Conservation (phyloP, 371 early-diverging fungal genomes). For the Chytridium lagenaria region DNA sequence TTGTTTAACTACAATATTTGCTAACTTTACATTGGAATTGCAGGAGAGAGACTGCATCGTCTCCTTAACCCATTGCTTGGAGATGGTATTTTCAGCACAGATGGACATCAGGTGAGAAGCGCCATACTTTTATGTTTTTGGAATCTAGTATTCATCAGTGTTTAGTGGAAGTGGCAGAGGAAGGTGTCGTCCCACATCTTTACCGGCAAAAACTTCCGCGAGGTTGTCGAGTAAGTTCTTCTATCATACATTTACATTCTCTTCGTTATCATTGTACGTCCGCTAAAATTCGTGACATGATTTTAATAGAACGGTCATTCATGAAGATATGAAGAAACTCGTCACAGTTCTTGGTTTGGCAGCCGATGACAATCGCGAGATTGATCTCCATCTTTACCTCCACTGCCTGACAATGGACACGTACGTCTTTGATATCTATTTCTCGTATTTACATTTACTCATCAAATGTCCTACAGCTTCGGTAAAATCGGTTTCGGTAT, state of each 20-base stretch:
- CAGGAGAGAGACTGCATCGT: not conserved
- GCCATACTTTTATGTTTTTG: no score
- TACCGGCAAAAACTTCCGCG: constrained; percentile 23
- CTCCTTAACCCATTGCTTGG: constrained; percentile 20
- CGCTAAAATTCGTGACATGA: no score
- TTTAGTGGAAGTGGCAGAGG: constrained; percentile 19
- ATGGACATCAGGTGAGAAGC: constrained; percentile 19
- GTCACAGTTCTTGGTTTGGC: not conserved
- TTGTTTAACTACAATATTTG: not conserved
- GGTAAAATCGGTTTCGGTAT: constrained; percentile 55
- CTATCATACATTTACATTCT: no score
- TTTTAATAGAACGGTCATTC: not conserved
- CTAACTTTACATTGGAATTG: no score
- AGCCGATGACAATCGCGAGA: not conserved
- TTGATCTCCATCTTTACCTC: constrained; percentile 14
- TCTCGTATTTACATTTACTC: not conserved
- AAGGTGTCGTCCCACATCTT: constrained; percentile 26
- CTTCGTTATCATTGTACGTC: no score
- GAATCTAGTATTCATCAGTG: no score
- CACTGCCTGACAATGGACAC: constrained; percentile 18
- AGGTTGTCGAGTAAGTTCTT: constrained; percentile 15
- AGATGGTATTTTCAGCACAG: constrained; percentile 22
- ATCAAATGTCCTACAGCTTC: constrained; percentile 38
- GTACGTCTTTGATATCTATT: constrained; percentile 11
- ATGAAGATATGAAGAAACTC: constrained; percentile 9